Evolutionary conservation across 306 rosid species (phyloP).

Genomic region (Macrotyloma uniflorum): DNA sequence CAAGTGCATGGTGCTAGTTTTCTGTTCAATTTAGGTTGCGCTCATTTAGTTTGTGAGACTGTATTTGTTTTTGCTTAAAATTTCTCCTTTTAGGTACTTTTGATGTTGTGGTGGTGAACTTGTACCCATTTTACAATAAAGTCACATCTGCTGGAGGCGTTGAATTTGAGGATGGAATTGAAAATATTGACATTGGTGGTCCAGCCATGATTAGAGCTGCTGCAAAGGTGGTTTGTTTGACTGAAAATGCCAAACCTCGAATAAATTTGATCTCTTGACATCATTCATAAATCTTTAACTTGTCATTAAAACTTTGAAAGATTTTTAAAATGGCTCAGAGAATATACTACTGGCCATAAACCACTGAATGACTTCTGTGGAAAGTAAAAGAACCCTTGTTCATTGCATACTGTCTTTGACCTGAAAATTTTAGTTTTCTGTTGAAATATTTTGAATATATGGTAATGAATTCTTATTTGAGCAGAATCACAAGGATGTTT

Average conservation of each 20-base stretch:
- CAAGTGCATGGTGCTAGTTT: neutral
- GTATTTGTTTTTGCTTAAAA: constrained; percentile 21
- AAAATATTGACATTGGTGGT: constrained; percentile 98
- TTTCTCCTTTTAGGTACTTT: constrained; percentile 66
- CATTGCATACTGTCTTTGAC: constrained; percentile 13
- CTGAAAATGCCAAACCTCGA: neutral
- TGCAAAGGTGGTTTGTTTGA: constrained; percentile 73
- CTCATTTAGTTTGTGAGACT: constrained; percentile 6
- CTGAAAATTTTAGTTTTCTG: neutral
- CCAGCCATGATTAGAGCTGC: constrained; percentile 97
- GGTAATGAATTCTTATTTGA: constrained; percentile 32
- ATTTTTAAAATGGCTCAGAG: constrained; percentile 15
- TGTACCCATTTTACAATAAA: constrained; percentile 87
- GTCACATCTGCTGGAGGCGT: constrained; percentile 75
- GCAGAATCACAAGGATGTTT: constrained; percentile 92
- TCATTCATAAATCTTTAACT: neutral
- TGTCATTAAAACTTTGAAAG: neutral
- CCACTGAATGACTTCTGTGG: neutral
- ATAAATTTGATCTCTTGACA: constrained; percentile 6
- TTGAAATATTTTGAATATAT: constrained; percentile 16
- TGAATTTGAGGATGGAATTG: constrained; percentile 90
- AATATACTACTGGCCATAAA: constrained; percentile 12
- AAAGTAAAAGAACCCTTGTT: neutral
- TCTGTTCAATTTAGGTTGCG: neutral
- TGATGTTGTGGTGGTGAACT: constrained; percentile 91